These are phyloP conservation scores for Populus hybrid DNA, from an alignment of 441 rosid genomes.

Conservation along the genomic window DNA sequence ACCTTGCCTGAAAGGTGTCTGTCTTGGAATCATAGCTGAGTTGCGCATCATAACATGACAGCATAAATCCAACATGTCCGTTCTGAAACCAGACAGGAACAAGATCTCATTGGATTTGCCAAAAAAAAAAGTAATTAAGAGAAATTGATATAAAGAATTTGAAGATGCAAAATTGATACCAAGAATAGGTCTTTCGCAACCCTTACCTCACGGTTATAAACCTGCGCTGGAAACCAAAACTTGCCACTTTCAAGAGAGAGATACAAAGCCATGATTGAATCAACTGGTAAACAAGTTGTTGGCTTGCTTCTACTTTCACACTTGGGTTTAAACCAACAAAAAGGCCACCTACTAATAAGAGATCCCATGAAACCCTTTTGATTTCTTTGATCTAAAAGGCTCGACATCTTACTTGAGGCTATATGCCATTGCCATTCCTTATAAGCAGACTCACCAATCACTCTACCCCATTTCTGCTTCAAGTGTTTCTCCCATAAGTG, in stretches of 20 bases:
- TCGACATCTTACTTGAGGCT: conserved; percentile 27
- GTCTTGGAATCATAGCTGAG: conserved; percentile 54
- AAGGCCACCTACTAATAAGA: conserved; percentile 32
- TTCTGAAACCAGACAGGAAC: conserved; percentile 39
- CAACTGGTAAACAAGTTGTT: conserved; percentile 24
- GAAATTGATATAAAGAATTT: not conserved
- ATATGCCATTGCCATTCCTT: conserved; percentile 57
- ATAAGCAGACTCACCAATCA: conserved; percentile 55
- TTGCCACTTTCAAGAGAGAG: conserved; percentile 68
- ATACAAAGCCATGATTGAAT: conserved; percentile 65
- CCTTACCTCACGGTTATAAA: conserved; percentile 78
- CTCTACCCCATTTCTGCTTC: conserved; percentile 64
- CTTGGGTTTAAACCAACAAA: conserved; percentile 40
- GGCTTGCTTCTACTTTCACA: conserved; percentile 19
- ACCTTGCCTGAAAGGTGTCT: conserved; percentile 75
- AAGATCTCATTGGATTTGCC: not conserved
- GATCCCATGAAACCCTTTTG: conserved; percentile 23
- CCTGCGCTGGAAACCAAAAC: conserved; percentile 85
- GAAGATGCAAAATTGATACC: not conserved
- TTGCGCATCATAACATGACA: conserved; percentile 87
- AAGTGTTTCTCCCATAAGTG: conserved; percentile 69
- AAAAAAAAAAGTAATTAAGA: not conserved
- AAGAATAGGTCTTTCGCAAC: not conserved
- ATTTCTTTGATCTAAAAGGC: conserved; percentile 21
- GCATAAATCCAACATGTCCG: conserved; percentile 85